A percentile compares a stretch with the other conserved stretches of the same genome.
phyloP scores from a whole-genome alignment of 805 yeast species.

The Metahyphopichia silvanorum region DNA sequence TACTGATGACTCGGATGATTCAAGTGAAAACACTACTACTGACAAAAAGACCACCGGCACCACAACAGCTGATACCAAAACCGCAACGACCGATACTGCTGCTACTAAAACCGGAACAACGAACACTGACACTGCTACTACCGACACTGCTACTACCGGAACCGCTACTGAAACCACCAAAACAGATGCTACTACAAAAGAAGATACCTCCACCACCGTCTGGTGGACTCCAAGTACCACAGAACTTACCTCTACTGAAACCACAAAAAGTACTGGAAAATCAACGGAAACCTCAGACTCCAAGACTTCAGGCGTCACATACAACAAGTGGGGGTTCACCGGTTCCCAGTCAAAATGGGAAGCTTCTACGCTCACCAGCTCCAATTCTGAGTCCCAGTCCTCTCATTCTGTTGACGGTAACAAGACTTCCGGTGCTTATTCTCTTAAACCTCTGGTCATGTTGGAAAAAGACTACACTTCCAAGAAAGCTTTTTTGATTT shows the following conservation, averaged over 20 bases:
- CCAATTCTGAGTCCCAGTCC: constrained; percentile 9
- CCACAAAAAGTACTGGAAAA: constrained; percentile 8
- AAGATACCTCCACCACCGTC: constrained; percentile 1
- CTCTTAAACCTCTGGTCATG: constrained; percentile 4
- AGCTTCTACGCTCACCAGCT: constrained; percentile 10
- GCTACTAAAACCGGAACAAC: constrained; percentile 4
- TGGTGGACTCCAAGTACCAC: constrained; percentile 3
- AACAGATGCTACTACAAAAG: constrained; percentile 6
- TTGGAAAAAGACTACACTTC: constrained; percentile 11
- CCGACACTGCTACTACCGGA: constrained; percentile 5
- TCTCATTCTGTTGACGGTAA: constrained; percentile 13
- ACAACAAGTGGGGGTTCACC: constrained; percentile 42
- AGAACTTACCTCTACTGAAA: constrained; percentile 7
- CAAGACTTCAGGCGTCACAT: constrained; percentile 15
- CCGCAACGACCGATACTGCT: constrained; percentile 5
- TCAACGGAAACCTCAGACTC: constrained; percentile 10
- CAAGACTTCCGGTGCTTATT: constrained; percentile 16
- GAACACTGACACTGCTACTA: background rate
- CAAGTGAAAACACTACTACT: constrained; percentile 1
- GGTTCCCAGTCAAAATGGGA: constrained; percentile 38
- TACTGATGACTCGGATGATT: constrained; percentile 2
- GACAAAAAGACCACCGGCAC: constrained; percentile 1
- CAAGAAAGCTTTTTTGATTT: constrained; percentile 14
- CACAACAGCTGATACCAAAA: constrained; percentile 1
- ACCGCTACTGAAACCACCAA: constrained; percentile 5